Conservation (phyloP, 306 rosid species). For the Macrotyloma uniflorum region DNA sequence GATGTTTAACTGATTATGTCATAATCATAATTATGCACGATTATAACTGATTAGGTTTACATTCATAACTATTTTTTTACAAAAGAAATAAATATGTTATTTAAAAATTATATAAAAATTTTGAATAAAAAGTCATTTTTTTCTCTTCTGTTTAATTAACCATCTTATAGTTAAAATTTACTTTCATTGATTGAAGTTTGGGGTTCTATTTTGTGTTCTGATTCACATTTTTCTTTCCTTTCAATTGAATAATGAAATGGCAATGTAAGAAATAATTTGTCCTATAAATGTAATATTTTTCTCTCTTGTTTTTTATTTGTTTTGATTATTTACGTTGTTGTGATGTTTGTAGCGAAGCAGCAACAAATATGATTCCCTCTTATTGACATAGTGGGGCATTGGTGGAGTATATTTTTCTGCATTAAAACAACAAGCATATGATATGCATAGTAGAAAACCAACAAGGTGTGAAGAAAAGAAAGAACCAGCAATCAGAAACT, state of each 20-base stretch:
- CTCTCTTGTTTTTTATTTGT: not conserved
- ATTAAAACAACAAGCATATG: conserved; percentile 13
- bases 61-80: no score
- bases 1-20: no score
- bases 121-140: no score
- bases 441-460: conserved; percentile 18
- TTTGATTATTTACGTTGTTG: not conserved
- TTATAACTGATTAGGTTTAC: no score
- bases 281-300: not conserved
- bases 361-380: not conserved
- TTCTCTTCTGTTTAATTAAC: no score
- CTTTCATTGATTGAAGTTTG: conserved; percentile 10
- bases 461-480: not conserved
- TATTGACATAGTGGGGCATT: conserved; percentile 23
- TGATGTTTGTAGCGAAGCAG: not conserved
- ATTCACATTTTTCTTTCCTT: not conserved
- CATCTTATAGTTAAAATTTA: no score
- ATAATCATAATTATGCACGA: no score
- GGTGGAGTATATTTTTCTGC: not conserved
- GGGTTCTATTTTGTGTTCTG: not conserved
- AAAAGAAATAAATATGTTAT: no score
- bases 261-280: not conserved
- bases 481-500: not conserved
- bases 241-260: not conserved
- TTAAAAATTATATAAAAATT: no score